Evolutionary conservation across 2,329 filamentous ascomycete species (phyloP).

Genomic region (Cadophora luteo-olivacea): DNA sequence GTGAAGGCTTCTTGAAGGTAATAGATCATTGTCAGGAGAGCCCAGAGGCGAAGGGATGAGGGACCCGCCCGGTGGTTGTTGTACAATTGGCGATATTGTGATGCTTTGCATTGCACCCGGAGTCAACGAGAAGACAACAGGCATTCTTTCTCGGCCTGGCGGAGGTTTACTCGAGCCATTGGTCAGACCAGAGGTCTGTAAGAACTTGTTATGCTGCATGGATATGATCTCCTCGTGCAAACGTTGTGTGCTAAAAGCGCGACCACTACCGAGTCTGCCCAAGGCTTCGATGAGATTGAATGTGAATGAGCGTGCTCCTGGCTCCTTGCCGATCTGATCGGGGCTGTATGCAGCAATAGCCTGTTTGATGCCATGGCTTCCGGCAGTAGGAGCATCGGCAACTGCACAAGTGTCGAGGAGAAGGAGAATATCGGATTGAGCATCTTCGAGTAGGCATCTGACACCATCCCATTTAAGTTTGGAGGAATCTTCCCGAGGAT

Average conservation of each 20-base stretch:
- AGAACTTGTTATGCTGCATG: constrained; percentile 47
- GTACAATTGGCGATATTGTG: constrained; percentile 52
- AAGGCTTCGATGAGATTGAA: constrained; percentile 62
- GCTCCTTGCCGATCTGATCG: constrained; percentile 55
- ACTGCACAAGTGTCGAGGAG: constrained; percentile 67
- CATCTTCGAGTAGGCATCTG: constrained; percentile 66
- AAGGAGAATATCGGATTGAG: constrained; percentile 66
- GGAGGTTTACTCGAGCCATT: constrained; percentile 52
- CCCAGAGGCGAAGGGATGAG: constrained; percentile 39
- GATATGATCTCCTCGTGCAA: constrained; percentile 61
- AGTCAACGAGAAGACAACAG: constrained; percentile 62
- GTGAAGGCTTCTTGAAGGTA: constrained; percentile 31
- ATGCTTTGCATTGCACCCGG: constrained; percentile 60
- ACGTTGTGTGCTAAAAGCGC: constrained; percentile 62
- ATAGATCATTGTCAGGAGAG: constrained; percentile 39
- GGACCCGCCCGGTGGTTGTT: constrained; percentile 44
- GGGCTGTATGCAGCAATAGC: constrained; percentile 65
- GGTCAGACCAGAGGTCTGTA: constrained; percentile 51
- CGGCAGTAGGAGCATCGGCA: constrained; percentile 56
- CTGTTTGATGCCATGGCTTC: constrained; percentile 65
- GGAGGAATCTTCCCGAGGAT: constrained; percentile 61
- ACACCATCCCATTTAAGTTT: constrained; percentile 70
- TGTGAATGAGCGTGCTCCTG: constrained; percentile 62
- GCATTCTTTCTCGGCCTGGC: constrained; percentile 47
- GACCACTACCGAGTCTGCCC: constrained; percentile 56